Percentiles rank a stretch among this genome's conserved stretches.
Conservation (phyloP, 441 rosid genomes). For the Kokia cookei region DNA sequence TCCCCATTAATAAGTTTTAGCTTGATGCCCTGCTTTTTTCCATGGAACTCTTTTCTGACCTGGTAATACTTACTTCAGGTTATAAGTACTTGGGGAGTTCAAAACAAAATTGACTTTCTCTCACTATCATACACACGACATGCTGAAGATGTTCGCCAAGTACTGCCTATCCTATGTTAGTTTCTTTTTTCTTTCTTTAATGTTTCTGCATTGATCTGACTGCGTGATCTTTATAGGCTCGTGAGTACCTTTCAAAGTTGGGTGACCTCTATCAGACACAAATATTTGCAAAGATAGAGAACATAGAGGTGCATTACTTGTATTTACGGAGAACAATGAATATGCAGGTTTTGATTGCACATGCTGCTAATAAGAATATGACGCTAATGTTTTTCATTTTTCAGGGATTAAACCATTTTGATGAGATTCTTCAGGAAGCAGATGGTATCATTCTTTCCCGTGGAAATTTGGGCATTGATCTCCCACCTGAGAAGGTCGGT, state of each 20-base stretch:
- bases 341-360: background rate
- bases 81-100: constrained; percentile 90
- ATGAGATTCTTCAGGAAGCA: constrained; percentile 97
- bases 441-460: constrained; percentile 99
- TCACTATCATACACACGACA: constrained; percentile 89
- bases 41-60: background rate
- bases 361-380: background rate
- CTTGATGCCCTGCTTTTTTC: background rate
- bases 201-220: background rate
- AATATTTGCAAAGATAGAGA: constrained; percentile 95
- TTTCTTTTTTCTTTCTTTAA: constrained; percentile 41
- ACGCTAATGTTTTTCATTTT: background rate
- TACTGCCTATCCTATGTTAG: constrained; percentile 11
- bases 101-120: constrained; percentile 91
- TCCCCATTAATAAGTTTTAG: background rate
- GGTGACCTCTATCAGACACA: constrained; percentile 93
- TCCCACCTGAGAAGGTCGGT: constrained; percentile 95
- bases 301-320: constrained; percentile 60
- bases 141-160: constrained; percentile 97
- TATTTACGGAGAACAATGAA: background rate
- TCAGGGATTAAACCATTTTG: constrained; percentile 94
- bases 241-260: constrained; percentile 70
- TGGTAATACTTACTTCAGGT: constrained; percentile 40
- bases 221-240: constrained; percentile 50
- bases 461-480: constrained; percentile 97